Evolutionary conservation across 306 rosid species (phyloP), one percentile per base, ranked within the genome.

Genomic region (Rosa persica): DNA sequence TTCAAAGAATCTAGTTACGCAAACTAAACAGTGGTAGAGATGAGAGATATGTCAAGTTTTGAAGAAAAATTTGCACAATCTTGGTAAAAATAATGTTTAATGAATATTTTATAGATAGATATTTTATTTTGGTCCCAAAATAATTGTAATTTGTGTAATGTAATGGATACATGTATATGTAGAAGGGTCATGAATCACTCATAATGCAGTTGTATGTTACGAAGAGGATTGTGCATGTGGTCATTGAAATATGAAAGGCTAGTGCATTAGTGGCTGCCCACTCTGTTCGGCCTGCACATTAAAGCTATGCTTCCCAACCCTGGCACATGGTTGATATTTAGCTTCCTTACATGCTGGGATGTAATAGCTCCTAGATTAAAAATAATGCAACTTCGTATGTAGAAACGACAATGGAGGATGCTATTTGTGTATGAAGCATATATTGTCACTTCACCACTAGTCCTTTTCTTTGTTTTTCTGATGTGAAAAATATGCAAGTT

Each of bases 221-320:
- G 43, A 42, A 10, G 73, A 42, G 2, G 73, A 68, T 42, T 0
- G 23, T 68, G 30, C 43, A 20, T 72, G 44, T 30, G 66, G 55
- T 17, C n/a, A 43, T 25, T 22, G 55, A 74, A 13, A 40, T 23
- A 0, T 25, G 38, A 1, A 46, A 12, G 75, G 5, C 69, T 7
- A 30, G 12, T 34, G 69, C 40, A 8, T 27, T 75, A 43, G 78
- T 75, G 58, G 60, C 27, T 27, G 15, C 71, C 79, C 79, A 62
- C 79, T 62, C 60, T 75, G 57, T 75, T 42, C 42, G 73, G 73
- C 22, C 16, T 60, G 55, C 70, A 9, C 27, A 60, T 75, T 75
- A 42, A 43, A 42, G 15, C 22, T 16, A n/a, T 62, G 79, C 25
- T 27, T 23, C 60, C 71, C 60, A 30, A 61, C 30, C 30, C 60